phyloP scores from a whole-genome alignment of 2,329 filamentous ascomycete genomes.

The Remersonia thermophila region DNA sequence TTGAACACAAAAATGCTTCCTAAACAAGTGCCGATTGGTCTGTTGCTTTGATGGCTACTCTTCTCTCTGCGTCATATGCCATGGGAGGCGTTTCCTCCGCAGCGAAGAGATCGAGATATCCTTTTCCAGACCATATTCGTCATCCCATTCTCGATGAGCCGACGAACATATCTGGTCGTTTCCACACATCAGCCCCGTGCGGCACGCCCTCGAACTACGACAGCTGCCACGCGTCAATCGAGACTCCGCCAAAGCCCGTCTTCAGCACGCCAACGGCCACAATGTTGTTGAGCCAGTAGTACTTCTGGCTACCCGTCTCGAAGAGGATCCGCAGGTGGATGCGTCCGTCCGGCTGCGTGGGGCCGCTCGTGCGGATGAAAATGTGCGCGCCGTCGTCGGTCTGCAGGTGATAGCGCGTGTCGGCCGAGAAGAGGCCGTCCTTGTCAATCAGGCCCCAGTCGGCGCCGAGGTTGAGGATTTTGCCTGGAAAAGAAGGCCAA shows the following conservation, averaged over 20 bases:
- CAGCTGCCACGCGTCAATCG: conserved; percentile 22
- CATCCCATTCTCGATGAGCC: too few species aligned
- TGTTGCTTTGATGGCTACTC: too few species aligned
- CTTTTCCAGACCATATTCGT: too few species aligned
- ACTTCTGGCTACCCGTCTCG: conserved; percentile 19
- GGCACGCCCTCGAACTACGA: too few species aligned
- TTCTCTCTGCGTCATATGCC: too few species aligned
- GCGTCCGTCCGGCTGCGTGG: conserved; percentile 15
- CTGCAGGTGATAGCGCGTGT: conserved; percentile 22
- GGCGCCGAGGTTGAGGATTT: conserved; percentile 20
- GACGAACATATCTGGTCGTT: too few species aligned
- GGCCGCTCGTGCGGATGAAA: conserved; percentile 21
- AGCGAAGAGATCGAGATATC: too few species aligned
- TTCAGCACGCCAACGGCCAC: conserved; percentile 20
- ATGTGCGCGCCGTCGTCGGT: conserved; percentile 22
- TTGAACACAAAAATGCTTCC: too few species aligned
- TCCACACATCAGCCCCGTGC: background rate
- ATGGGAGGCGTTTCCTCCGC: too few species aligned
- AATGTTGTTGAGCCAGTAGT: conserved; percentile 23
- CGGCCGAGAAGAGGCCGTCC: conserved; percentile 18
- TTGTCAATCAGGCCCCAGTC: conserved; percentile 20
- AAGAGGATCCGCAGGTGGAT: conserved; percentile 18
- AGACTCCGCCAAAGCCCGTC: conserved; percentile 10
- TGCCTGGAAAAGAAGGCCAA: conserved; percentile 12
- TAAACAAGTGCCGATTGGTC: too few species aligned